Conservation (phyloP, 352 stramenopile genomes). For the Aphanomyces stellatus region DNA sequence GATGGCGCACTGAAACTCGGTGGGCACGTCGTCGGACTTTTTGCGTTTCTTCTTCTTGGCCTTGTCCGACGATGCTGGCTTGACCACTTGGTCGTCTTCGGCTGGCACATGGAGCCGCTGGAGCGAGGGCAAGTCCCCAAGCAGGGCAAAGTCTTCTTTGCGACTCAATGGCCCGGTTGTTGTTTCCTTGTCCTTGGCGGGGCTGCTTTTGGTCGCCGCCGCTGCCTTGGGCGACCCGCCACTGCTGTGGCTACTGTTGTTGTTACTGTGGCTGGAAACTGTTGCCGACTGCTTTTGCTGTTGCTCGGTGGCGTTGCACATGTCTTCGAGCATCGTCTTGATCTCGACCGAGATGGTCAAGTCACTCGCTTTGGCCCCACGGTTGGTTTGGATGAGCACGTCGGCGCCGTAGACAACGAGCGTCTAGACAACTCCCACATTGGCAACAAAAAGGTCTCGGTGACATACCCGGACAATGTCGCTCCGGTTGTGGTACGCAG, state of each 20-base stretch:
- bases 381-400: conserved; percentile 50
- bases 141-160: conserved; percentile 73
- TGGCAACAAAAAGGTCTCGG: background rate
- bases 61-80: conserved; percentile 20
- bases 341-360: conserved; percentile 75
- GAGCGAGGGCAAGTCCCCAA: conserved; percentile 61
- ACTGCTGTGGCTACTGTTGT: conserved; percentile 12
- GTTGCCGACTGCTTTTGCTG: background rate
- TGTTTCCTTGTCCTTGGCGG: conserved; percentile 15
- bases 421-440: conserved; percentile 31
- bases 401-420: conserved; percentile 72
- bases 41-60: conserved; percentile 36
- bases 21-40: conserved; percentile 28
- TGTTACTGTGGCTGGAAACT: conserved; percentile 1
- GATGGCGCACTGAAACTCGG: conserved; percentile 65
- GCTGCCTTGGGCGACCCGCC: conserved; percentile 20
- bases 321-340: conserved; percentile 61
- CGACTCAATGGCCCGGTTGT: conserved; percentile 38
- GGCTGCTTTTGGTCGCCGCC: background rate
- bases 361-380: conserved; percentile 59
- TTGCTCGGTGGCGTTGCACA: conserved; percentile 31
- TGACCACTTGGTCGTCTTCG: conserved; percentile 43
- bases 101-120: conserved; percentile 25
- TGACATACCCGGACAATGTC: conserved; percentile 34
- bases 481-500: conserved; percentile 69